phyloP scores from a whole-genome alignment of 202 grass and related monocot genomes.

The Setaria italica region DNA sequence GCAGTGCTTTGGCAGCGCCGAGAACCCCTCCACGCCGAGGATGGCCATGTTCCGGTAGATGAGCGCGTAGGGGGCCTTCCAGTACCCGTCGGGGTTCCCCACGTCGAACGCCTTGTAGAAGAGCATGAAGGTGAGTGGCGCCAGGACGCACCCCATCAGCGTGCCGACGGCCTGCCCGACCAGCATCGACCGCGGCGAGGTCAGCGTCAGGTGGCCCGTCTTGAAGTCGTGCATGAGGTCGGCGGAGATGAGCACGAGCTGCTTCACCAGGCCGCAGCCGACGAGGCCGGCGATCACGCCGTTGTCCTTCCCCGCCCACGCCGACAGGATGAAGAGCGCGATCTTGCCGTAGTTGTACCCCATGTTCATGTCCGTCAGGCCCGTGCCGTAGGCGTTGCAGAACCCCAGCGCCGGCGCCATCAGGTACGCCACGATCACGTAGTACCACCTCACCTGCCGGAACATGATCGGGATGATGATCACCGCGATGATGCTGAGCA shows the following conservation, averaged over 20 bases:
- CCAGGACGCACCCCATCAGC: conserved; percentile 82
- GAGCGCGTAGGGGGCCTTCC: conserved; percentile 96
- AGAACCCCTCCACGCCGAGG: conserved; percentile 87
- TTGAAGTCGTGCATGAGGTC: conserved; percentile 98
- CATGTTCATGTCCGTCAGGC: conserved; percentile 97
- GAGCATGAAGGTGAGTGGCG: conserved; percentile 87
- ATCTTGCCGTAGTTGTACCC: conserved; percentile 97
- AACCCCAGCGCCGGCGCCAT: conserved; percentile 82
- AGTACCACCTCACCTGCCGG: conserved; percentile 90
- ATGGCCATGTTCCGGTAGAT: conserved; percentile 98
- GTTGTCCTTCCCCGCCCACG: conserved; percentile 77
- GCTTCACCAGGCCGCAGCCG: conserved; percentile 77
- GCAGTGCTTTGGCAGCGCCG: conserved; percentile 76
- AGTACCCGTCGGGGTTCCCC: conserved; percentile 76
- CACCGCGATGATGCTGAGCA: conserved; percentile 60
- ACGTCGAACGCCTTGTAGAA: conserved; percentile 95
- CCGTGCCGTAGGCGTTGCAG: conserved; percentile 92
- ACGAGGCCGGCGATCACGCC: conserved; percentile 88
- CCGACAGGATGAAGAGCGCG: conserved; percentile 82
- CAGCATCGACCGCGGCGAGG: conserved; percentile 93
- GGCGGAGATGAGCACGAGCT: conserved; percentile 83
- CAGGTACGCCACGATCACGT: conserved; percentile 75
- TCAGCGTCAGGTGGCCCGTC: conserved; percentile 89
- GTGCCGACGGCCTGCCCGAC: conserved; percentile 74
- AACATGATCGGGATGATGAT: conserved; percentile 81